A percentile compares a stretch with the other conserved stretches of the same genome.
Evolutionary conservation across 2,329 filamentous ascomycete species (phyloP).

Genomic region (Alternaria incomplexa): DNA sequence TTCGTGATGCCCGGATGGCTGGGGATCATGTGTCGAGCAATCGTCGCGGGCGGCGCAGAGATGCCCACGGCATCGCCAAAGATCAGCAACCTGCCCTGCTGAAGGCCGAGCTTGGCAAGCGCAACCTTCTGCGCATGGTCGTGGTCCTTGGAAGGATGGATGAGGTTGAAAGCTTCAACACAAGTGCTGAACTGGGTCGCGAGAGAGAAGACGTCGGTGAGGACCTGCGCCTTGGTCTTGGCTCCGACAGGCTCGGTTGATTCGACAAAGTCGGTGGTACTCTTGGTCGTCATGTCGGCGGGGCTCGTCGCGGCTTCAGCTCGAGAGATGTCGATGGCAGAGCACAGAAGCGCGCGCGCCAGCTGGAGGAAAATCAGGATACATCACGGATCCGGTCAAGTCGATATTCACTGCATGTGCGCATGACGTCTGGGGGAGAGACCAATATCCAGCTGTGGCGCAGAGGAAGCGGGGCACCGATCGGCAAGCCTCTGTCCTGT

Average conservation of each 20-base stretch:
- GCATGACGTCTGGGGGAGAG: constrained; percentile 38
- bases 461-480: constrained; percentile 36
- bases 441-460: constrained; percentile 31
- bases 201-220: constrained; percentile 51
- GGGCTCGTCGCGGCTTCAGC: constrained; percentile 15
- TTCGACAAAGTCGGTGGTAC: constrained; percentile 23
- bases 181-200: constrained; percentile 56
- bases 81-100: constrained; percentile 56
- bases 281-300: constrained; percentile 30
- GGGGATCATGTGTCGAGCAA: constrained; percentile 54
- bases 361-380: constrained; percentile 1
- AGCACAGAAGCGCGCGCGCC: background rate
- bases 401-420: constrained; percentile 26
- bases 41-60: constrained; percentile 50
- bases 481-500: constrained; percentile 12
- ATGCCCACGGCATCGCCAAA: constrained; percentile 57
- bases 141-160: constrained; percentile 52
- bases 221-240: constrained; percentile 40
- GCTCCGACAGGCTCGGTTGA: constrained; percentile 17
- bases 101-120: constrained; percentile 53
- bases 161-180: constrained; percentile 55
- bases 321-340: background rate
- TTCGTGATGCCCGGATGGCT: constrained; percentile 53
- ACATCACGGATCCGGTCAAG: constrained; percentile 5
- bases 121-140: constrained; percentile 53